phyloP scores from a whole-genome alignment of 805 yeast genomes.

The Lachancea quebecensis region DNA sequence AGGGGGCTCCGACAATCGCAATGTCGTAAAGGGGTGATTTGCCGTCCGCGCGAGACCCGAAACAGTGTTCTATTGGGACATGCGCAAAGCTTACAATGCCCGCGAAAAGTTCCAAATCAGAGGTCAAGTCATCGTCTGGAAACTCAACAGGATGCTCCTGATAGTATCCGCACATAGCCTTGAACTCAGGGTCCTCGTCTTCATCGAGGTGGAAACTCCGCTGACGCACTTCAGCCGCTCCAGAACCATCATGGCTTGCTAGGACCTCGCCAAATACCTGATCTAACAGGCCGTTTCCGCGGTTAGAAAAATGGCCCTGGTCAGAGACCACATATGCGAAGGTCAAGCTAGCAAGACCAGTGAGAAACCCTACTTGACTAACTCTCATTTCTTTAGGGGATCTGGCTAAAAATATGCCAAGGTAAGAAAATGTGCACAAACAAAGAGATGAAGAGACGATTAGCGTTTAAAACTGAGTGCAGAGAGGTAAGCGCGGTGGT shows the following conservation, averaged over 20 bases:
- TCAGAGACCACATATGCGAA: not conserved
- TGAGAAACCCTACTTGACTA: not conserved
- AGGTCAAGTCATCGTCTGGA: slow-evolving; percentile 11
- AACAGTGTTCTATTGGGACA: slow-evolving; percentile 12
- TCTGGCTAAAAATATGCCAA: not conserved
- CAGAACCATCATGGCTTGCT: slow-evolving; percentile 5
- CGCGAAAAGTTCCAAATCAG: slow-evolving; percentile 9
- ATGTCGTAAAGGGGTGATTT: slow-evolving; percentile 33
- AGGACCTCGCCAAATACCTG: slow-evolving; percentile 11
- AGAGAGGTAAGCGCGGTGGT: no score
- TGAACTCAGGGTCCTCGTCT: slow-evolving; percentile 12
- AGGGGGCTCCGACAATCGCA: slow-evolving; percentile 54
- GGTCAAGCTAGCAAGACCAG: not conserved
- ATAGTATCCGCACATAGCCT: slow-evolving; percentile 14
- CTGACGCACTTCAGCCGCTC: not conserved
- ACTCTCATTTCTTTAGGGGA: not conserved
- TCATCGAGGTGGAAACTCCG: slow-evolving; percentile 1
- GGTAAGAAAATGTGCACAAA: no score
- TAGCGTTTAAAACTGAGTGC: no score
- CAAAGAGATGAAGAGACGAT: no score
- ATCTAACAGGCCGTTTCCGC: slow-evolving; percentile 3
- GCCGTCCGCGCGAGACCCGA: slow-evolving; percentile 7
- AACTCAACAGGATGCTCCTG: slow-evolving; percentile 7
- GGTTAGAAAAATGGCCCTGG: not conserved
- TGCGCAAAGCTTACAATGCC: slow-evolving; percentile 16